phyloP scores from a whole-genome alignment of 2,329 filamentous ascomycete genomes.

The Verticillium isaacii region DNA sequence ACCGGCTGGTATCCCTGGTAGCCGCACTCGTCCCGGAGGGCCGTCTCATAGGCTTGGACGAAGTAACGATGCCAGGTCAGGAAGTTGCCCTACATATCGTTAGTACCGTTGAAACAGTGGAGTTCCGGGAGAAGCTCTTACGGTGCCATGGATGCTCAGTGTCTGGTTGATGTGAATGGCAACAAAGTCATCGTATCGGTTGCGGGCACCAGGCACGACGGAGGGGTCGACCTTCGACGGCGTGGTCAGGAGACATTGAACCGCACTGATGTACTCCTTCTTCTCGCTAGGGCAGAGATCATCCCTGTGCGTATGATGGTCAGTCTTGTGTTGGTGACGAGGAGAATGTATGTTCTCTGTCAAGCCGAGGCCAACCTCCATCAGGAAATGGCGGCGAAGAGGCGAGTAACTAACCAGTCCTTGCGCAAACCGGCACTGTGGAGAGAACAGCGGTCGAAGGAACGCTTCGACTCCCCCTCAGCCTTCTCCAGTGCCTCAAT shows the following conservation, averaged over 20 bases:
- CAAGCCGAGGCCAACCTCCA: no score
- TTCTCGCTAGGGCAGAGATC: constrained; percentile 15
- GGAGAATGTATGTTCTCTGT: neutral
- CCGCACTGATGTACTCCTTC: constrained; percentile 12
- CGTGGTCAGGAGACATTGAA: constrained; percentile 9
- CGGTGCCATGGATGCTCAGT: constrained; percentile 6
- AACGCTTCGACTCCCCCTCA: neutral
- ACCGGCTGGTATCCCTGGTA: constrained; percentile 12
- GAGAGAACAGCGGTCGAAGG: neutral
- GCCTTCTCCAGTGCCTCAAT: neutral
- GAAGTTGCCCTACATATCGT: constrained; percentile 4
- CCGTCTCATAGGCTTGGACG: constrained; percentile 8
- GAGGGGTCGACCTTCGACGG: constrained; percentile 4
- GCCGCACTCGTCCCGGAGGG: constrained; percentile 10
- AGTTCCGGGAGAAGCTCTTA: neutral
- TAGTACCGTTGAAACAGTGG: neutral
- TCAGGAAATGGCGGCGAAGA: neutral
- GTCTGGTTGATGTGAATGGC: constrained; percentile 12
- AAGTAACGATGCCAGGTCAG: constrained; percentile 14
- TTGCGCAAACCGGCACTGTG: neutral
- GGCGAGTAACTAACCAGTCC: neutral
- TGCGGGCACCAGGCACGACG: constrained; percentile 6
- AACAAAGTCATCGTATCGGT: constrained; percentile 15
- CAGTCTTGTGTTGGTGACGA: neutral
- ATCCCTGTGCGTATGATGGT: constrained; percentile 7